Evolutionary conservation across 1,284 basidiomycete genomes (phyloP).

Genomic region (Athelia sp.): DNA sequence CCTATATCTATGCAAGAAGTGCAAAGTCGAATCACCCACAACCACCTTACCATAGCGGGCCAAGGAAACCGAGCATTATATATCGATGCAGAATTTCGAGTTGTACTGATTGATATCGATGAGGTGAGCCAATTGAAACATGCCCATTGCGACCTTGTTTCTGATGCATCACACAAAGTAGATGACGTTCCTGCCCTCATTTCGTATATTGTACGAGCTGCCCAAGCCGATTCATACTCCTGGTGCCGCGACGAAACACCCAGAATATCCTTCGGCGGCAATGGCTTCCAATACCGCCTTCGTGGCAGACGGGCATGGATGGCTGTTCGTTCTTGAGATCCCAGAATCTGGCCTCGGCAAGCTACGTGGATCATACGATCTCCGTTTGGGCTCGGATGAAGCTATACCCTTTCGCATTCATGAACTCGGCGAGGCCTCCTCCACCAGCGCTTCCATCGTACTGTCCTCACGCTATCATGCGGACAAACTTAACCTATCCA

Average conservation of each 20-base stretch:
- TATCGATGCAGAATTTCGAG: slow-evolving; percentile 62
- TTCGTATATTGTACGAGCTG: slow-evolving; percentile 55
- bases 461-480: slow-evolving; percentile 52
- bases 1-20: slow-evolving; percentile 78
- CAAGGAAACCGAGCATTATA: slow-evolving; percentile 55
- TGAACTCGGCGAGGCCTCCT: slow-evolving; percentile 31
- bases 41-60: slow-evolving; percentile 63
- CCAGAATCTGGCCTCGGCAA: slow-evolving; percentile 31
- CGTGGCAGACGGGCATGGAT: slow-evolving; percentile 71
- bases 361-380: slow-evolving; percentile 51
- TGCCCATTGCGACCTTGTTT: too few relatives aligned
- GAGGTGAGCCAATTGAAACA: slow-evolving; percentile 36
- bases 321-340: slow-evolving; percentile 54
- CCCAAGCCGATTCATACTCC: slow-evolving; percentile 43
- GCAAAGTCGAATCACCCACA: slow-evolving; percentile 79
- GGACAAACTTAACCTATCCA: slow-evolving; percentile 8
- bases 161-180: slow-evolving; percentile 25
- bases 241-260: slow-evolving; percentile 31
- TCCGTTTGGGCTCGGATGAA: slow-evolving; percentile 23
- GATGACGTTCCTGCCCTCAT: slow-evolving; percentile 48
- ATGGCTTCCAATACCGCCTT: slow-evolving; percentile 53
- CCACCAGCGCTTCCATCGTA: slow-evolving; percentile 38
- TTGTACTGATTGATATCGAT: slow-evolving; percentile 57
- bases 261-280: slow-evolving; percentile 75
- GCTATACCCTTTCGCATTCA: slow-evolving; percentile 57